phyloP scores from a whole-genome alignment of 805 yeast species.

The Barnettozyma vustinii region DNA sequence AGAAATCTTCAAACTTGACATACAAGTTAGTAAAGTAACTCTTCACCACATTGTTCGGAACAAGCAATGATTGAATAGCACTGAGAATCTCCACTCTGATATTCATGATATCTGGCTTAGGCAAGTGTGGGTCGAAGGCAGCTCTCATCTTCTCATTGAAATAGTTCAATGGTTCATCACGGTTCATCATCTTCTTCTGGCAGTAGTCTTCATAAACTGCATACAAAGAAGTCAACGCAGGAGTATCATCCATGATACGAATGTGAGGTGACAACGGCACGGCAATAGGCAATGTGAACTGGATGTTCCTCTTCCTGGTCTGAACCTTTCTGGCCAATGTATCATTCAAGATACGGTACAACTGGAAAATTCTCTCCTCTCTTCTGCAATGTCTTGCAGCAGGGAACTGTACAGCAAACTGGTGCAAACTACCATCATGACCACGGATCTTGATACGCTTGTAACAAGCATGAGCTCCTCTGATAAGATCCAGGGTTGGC shows the following conservation, averaged over 20 bases:
- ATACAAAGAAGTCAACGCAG: slow-evolving; percentile 69
- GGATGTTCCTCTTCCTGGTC: slow-evolving; percentile 78
- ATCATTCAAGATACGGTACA: slow-evolving; percentile 84
- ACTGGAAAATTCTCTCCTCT: slow-evolving; percentile 89
- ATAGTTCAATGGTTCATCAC: slow-evolving; percentile 88
- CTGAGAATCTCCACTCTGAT: slow-evolving; percentile 87
- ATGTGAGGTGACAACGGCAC: slow-evolving; percentile 94
- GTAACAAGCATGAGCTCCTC: slow-evolving; percentile 88
- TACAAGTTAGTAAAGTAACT: slow-evolving; percentile 69
- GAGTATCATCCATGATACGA: slow-evolving; percentile 79
- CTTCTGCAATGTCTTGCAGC: slow-evolving; percentile 97
- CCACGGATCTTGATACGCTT: slow-evolving; percentile 87
- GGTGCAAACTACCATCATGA: slow-evolving; percentile 85
- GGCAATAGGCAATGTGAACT: slow-evolving; percentile 84
- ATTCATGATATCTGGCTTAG: slow-evolving; percentile 86
- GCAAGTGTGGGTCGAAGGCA: slow-evolving; percentile 88
- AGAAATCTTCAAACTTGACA: slow-evolving; percentile 84
- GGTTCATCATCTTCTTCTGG: slow-evolving; percentile 58
- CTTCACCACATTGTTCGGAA: slow-evolving; percentile 78
- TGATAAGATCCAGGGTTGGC: slow-evolving; percentile 80
- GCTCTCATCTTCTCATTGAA: slow-evolving; percentile 82
- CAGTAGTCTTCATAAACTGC: slow-evolving; percentile 86
- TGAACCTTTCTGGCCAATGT: slow-evolving; percentile 78
- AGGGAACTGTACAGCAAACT: slow-evolving; percentile 95
- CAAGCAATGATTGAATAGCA: slow-evolving; percentile 81